Evolutionary conservation across 2,329 filamentous ascomycete genomes (phyloP).

Genomic region (Ophiostoma ulmi): DNA sequence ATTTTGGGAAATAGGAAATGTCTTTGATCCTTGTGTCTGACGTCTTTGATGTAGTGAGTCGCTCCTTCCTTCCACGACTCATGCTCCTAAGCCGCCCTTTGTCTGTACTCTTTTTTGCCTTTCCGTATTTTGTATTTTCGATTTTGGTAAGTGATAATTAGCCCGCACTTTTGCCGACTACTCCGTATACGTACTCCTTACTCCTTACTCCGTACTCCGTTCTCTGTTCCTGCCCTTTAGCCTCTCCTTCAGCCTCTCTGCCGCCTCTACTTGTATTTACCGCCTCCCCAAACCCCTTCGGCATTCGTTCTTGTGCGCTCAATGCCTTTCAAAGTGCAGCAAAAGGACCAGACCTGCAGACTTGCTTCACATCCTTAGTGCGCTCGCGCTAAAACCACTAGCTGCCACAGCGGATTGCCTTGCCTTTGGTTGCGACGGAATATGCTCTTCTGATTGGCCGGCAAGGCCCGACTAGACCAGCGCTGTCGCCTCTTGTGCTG

Average conservation of each 20-base stretch:
- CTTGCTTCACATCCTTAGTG: constrained; percentile 7
- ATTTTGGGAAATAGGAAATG: background rate
- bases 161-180: background rate
- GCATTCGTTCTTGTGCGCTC: background rate
- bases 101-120: background rate
- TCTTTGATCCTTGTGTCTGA: background rate
- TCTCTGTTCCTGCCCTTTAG: background rate
- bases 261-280: background rate
- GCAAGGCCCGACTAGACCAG: background rate
- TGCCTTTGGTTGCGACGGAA: constrained; percentile 17
- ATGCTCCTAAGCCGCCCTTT: background rate
- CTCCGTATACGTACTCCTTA: background rate
- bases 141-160: background rate
- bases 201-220: background rate
- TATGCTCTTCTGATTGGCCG: constrained; percentile 14
- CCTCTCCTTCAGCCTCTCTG: background rate
- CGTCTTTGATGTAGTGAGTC: background rate
- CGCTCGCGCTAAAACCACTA: constrained; percentile 18
- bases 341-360: constrained; percentile 3
- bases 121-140: background rate
- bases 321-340: background rate
- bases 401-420: constrained; percentile 20
- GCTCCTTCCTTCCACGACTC: background rate
- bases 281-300: background rate
- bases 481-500: background rate